These are phyloP conservation scores for Chrysanthemum seticuspe DNA, from an alignment of 129 eudicot genomes.

Conservation along the genomic window DNA sequence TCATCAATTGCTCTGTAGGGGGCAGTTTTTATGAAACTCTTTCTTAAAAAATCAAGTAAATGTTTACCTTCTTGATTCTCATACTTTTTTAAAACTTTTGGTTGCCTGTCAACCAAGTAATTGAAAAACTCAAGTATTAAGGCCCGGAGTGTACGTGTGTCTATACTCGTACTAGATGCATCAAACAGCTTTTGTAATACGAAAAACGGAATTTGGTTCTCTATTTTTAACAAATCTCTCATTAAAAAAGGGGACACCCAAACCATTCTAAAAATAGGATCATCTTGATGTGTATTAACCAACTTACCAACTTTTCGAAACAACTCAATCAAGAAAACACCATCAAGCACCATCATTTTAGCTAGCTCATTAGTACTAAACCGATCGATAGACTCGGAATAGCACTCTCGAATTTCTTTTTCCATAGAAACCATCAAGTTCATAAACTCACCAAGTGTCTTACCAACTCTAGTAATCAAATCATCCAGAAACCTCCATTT, in stretches of 20 bases:
- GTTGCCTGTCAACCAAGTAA: constrained; percentile 13
- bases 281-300: constrained; percentile 12
- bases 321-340: constrained; percentile 35
- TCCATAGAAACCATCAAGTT: constrained; percentile 11
- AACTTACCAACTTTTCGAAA: constrained; percentile 38
- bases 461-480: constrained; percentile 15
- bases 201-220: constrained; percentile 40
- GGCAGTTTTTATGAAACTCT: constrained; percentile 17
- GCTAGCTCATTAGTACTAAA: constrained; percentile 28
- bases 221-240: constrained; percentile 36
- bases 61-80: constrained; percentile 31
- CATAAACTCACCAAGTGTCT: constrained; percentile 21
- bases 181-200: constrained; percentile 30
- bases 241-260: constrained; percentile 38
- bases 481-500: constrained; percentile 38
- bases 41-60: constrained; percentile 34
- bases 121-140: constrained; percentile 35
- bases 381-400: constrained; percentile 33
- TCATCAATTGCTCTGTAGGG: no score
- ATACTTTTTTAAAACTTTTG: not conserved
- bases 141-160: constrained; percentile 21
- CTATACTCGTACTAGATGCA: not conserved
- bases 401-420: constrained; percentile 23
- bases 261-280: constrained; percentile 35
- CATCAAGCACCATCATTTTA: constrained; percentile 47